Evolutionary conservation across 2,329 filamentous ascomycete species (phyloP).

Genomic region (Alternaria ethzedia): DNA sequence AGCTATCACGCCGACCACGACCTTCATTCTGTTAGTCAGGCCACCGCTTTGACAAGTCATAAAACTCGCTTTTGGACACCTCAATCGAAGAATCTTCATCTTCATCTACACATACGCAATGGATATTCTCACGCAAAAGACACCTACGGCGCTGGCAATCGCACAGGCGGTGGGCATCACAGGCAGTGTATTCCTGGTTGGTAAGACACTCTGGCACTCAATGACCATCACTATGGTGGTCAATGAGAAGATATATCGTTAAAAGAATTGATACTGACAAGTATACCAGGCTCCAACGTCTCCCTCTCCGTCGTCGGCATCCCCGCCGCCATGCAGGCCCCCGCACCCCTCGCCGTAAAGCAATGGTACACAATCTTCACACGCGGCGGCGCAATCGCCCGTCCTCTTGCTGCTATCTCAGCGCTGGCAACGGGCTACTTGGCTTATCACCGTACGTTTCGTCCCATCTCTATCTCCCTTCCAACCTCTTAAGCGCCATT

Average conservation of each 20-base stretch:
- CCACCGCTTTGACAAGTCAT: not conserved
- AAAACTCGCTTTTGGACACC: not conserved
- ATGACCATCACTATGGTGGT: not conserved
- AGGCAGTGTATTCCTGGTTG: constrained; percentile 55
- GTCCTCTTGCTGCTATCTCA: constrained; percentile 50
- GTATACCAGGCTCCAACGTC: constrained; percentile 2
- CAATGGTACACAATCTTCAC: constrained; percentile 60
- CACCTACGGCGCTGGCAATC: constrained; percentile 49
- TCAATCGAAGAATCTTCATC: not conserved
- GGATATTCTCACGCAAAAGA: constrained; percentile 33
- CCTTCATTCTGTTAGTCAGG: not conserved
- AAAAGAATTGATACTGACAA: not conserved
- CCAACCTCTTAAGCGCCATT: too few species aligned
- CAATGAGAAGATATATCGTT: not conserved
- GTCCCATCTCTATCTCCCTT: not conserved
- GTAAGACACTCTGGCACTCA: constrained; percentile 26
- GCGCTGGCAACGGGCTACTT: constrained; percentile 55
- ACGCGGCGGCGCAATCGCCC: constrained; percentile 50
- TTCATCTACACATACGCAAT: constrained; percentile 12
- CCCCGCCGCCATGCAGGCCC: constrained; percentile 63
- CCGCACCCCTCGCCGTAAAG: constrained; percentile 60
- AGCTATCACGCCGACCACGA: not conserved
- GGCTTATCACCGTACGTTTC: constrained; percentile 50
- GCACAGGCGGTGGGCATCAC: constrained; percentile 61
- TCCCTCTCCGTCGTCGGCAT: constrained; percentile 53